Evolutionary conservation across 23 red algal genomes (phyloP), one percentile per base, ranked within the genome.

Genomic region (Gracilaria vermiculophylla): DNA sequence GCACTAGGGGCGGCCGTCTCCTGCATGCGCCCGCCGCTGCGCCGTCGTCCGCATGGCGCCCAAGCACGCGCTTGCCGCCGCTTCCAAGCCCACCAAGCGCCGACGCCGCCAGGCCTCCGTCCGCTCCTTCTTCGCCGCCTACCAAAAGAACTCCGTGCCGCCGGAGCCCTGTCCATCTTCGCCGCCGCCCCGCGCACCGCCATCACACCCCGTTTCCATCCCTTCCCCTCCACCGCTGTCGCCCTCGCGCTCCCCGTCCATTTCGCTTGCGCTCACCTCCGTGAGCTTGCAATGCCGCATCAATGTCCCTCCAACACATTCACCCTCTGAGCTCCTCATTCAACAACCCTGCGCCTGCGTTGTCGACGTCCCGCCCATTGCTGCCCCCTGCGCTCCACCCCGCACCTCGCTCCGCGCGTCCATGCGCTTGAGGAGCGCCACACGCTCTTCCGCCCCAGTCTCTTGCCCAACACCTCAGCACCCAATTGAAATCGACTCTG

Each of bases 61-160:
- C 40, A 73, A 73, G 40, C 67, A 73, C 67, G 39, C 40, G 67
- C 37, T 73, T 0, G n/a, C 37, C 39, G 23, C 36, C 67, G 67
- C 67, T n/a, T 15, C 19, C 67, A 73, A 47, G 39, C 39, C 40
- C 7, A 8, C 42, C 67, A 73, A 73, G 37, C 67, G 67, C 42
- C 76, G 76, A 3, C 49, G 53, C 20, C 76, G 76, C 27, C 76
- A 79, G 28, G 49, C 53, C 31, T 34, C 76, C 29, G 76, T 79
- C 49, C 49, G 35, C 27, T 32, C 76, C 32, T 79, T 79, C 76
- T 79, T 79, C 53, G 23, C 67, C n/a, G n/a, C n/a, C n/a, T n/a
- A n/a, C n/a, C n/a, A n/a, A n/a, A n/a, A n/a, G n/a, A n/a, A n/a
- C n/a, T n/a, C n/a, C 55, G 4, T 29, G 55, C 55, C n/a, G 6